Evolutionary conservation across 1,284 basidiomycete genomes (phyloP).

Genomic region (Marasmius fiardii): DNA sequence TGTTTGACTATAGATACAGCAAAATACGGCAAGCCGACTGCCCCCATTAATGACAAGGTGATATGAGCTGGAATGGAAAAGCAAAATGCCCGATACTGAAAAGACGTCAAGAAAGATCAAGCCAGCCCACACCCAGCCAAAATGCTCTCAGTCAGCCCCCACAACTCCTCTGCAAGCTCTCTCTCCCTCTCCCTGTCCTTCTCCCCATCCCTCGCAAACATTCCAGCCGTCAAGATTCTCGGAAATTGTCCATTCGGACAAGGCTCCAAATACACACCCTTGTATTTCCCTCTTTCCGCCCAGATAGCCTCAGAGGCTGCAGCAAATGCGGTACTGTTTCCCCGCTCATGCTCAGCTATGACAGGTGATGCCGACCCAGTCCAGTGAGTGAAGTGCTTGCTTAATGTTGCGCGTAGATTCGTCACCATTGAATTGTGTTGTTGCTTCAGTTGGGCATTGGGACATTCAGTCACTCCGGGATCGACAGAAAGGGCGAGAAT

Average conservation of each 20-base stretch:
- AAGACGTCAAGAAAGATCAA: not conserved
- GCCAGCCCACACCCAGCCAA: not conserved
- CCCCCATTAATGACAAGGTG: too few species aligned
- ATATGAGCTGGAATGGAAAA: too few species aligned
- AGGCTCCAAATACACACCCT: not conserved
- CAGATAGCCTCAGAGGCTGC: not conserved
- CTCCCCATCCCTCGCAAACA: not conserved
- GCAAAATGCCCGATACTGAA: too few species aligned
- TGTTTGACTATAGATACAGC: too few species aligned
- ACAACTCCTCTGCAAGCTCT: not conserved
- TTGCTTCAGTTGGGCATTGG: not conserved
- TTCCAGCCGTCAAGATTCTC: not conserved
- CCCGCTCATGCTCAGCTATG: not conserved
- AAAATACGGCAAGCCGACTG: too few species aligned
- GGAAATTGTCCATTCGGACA: not conserved
- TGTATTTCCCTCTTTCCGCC: not conserved
- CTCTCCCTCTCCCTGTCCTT: not conserved
- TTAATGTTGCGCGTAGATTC: conserved; percentile 17
- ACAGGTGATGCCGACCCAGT: not conserved
- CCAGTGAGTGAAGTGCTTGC: conserved; percentile 35
- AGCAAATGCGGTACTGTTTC: not conserved
- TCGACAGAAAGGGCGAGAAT: not conserved
- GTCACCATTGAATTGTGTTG: not conserved
- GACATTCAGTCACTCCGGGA: not conserved
- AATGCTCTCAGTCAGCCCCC: not conserved